Percentiles rank a stretch among this genome's conserved stretches.
phyloP scores from a whole-genome alignment of 1,284 basidiomycete genomes.

The Ustilago esculenta region DNA sequence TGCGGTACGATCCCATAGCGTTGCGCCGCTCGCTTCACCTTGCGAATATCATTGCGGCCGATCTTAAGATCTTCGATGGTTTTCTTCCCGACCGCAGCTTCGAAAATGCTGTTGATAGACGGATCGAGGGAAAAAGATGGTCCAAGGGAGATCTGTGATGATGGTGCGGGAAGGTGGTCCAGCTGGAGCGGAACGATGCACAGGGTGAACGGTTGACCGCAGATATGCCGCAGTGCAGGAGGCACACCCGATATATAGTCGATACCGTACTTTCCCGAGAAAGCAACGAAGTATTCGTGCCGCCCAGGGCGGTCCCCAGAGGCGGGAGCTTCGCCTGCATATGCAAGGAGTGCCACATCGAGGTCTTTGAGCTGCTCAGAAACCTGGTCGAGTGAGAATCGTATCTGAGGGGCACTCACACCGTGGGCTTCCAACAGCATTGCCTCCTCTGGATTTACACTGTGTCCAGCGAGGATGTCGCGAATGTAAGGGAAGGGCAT shows the following conservation, averaged over 20 bases:
- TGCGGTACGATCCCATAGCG: constrained; percentile 17
- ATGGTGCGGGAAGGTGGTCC: constrained; percentile 11
- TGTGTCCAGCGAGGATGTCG: constrained; percentile 13
- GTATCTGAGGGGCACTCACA: not conserved
- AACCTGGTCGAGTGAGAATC: constrained; percentile 21
- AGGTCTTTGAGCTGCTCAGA: constrained; percentile 23
- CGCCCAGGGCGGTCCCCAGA: not conserved
- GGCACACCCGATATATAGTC: constrained; percentile 31
- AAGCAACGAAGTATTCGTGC: constrained; percentile 23
- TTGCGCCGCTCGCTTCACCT: constrained; percentile 19
- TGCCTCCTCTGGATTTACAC: constrained; percentile 3
- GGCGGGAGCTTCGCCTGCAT: not conserved
- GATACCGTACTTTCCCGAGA: constrained; percentile 29
- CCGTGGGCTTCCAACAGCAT: constrained; percentile 26
- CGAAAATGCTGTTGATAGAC: constrained; percentile 12
- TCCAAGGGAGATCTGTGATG: constrained; percentile 6
- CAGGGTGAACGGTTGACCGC: constrained; percentile 10
- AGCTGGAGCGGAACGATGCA: constrained; percentile 30
- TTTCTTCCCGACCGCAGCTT: constrained; percentile 11
- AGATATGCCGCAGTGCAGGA: constrained; percentile 2
- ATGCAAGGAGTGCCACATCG: constrained; percentile 27
- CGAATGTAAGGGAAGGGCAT: constrained; percentile 31
- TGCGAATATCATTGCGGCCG: constrained; percentile 20
- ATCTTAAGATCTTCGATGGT: constrained; percentile 17
- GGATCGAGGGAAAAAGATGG: constrained; percentile 3